Evolutionary conservation across 169 alveolate genomes (phyloP), one percentile per base, ranked within the genome.

Genomic region (Cyclospora cayetanensis): DNA sequence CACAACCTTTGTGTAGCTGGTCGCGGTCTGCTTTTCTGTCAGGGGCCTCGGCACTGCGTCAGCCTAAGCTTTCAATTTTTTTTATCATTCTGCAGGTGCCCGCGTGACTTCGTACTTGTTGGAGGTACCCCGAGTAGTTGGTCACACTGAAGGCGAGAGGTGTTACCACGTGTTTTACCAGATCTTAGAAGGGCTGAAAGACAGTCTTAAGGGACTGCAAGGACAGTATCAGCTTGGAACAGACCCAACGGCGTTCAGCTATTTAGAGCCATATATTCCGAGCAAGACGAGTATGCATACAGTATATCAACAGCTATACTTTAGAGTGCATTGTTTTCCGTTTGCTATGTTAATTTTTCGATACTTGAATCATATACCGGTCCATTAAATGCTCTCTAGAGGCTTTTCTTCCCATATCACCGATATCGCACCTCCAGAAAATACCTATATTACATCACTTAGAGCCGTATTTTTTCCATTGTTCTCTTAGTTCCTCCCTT

Each of bases 101-200:
- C 72, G 86, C 29, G 50, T 86, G 1, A 86, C 92, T 4, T 86
- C 92, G 25, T 86, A 86, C 53, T 85, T 86, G n/a, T 55, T 86
- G n/a, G 92, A 86, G 42, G 85, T 86, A 5, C 92, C 92, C 3
- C 82, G 93, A 1, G 98, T 98, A 0, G 97, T 98, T 37, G 96
- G 98, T n/a, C 98, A 91, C 29, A 46, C 63, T 2, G 93, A 94
- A 79, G 97, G 95, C 42, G 99, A 99, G 94, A 95, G 99, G 53
- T 97, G 97, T 55, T 99, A 97, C 90, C 99, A 99, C 93, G 98
- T 99, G 29, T 99, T 99, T 95, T 99, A 99, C 95, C 99, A 98
- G 93, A 94, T 98, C 18, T 76, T 97, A 31, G 93, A 95, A 85
- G 99, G 99, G 27, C 98, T 99, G 20, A 91, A 92, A 22, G 53